Base-by-base conservation (phyloP, 2,329 filamentous ascomycete species). In the Colletotrichum gloeosporioides region DNA sequence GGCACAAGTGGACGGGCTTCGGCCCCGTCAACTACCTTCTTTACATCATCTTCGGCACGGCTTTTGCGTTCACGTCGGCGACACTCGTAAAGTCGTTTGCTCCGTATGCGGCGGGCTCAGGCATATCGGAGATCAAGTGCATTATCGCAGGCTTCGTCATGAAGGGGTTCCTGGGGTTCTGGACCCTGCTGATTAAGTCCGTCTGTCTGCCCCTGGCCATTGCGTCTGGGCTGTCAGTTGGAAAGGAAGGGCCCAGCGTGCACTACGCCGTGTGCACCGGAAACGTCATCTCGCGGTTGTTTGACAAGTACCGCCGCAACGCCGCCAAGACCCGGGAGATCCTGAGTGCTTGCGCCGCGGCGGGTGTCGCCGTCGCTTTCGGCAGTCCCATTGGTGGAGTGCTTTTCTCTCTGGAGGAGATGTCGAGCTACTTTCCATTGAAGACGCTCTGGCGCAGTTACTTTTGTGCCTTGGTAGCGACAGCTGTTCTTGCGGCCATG, bases 61-160 rank as follows among this genome's bases (percentile, higher is more conserved):
- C 94, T 4, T 98, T 99, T 83, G 95, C 96, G 22, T 94, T 94
- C 70, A 93, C 93, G 5, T 93, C 96, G 4, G 96, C 96, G 1
- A 93, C 91, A 49, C 89, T 99, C 55, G 97, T 99, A 82, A 97
- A 95, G 83, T 93, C 92, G 2, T 99, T 97, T 85, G 96, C 97
- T 6, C 97, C 97, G 0, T 99, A 99, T 83, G 97, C 97, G 13
- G 97, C 97, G 39, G 97, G 97, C 18, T 98, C 95, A 15, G 97
- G 97, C 55, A 99, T 99, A 75, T 98, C 96, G 15, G 97, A 99
- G 87, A 99, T 99, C 89, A 99, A 99, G 86, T 98, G 96, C 85
- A 99, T 99, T 82, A 98, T 99, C 82, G 97, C 96, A 6, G 97
- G 97, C 4, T 99, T 99, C 83, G 95, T 99, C 66, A 99, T 99